Conservation (phyloP, 1,139 yeast species). For the Diutina catenulata region DNA sequence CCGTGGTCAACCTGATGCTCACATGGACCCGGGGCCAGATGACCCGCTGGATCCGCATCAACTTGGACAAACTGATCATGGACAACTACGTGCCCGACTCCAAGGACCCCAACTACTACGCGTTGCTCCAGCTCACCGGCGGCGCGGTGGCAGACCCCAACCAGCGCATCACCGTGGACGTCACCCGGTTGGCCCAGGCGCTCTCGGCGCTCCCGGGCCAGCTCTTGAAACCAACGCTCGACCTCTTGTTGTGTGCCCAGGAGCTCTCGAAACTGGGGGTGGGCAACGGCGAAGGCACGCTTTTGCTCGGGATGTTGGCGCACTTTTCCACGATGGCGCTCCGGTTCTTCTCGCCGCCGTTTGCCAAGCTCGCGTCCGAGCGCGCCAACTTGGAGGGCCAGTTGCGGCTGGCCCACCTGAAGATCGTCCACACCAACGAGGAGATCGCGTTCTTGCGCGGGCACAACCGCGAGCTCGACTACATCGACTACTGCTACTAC, state of each 20-base stretch:
- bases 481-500: constrained; percentile 71
- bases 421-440: constrained; percentile 68
- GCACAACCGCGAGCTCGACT: constrained; percentile 66
- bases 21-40: constrained; percentile 61
- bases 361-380: constrained; percentile 69
- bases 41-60: constrained; percentile 52
- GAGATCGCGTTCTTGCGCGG: constrained; percentile 84
- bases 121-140: constrained; percentile 40
- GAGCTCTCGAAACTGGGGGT: constrained; percentile 69
- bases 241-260: constrained; percentile 70
- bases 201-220: constrained; percentile 78
- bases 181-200: constrained; percentile 61
- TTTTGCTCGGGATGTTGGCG: constrained; percentile 69
- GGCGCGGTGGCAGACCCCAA: constrained; percentile 61
- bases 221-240: constrained; percentile 73
- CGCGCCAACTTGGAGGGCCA: constrained; percentile 80
- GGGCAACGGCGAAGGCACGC: constrained; percentile 74
- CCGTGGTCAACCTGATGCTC: constrained; percentile 65
- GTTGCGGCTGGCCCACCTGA: constrained; percentile 72
- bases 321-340: constrained; percentile 69
- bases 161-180: constrained; percentile 72
- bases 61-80: constrained; percentile 53
- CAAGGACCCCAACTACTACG: constrained; percentile 34
- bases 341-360: constrained; percentile 77
- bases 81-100: constrained; percentile 58